Percentiles rank a stretch among this genome's conserved stretches.
phyloP scores from a whole-genome alignment of 768 basidiomycete genomes.

The Gloeopeniophorella convolvens region DNA sequence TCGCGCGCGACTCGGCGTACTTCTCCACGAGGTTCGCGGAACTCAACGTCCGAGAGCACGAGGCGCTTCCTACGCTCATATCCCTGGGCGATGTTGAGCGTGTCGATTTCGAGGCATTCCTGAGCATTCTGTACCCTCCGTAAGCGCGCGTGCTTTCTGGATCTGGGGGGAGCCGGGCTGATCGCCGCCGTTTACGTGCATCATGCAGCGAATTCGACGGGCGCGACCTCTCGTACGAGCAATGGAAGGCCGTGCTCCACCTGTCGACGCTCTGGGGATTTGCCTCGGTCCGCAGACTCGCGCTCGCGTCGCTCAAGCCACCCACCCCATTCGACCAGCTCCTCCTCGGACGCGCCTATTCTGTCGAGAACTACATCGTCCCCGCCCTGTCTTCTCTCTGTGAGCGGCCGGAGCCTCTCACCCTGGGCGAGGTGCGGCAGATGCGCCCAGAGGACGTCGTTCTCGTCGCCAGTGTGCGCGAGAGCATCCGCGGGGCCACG shows the following conservation, averaged over 20 bases:
- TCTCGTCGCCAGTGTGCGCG: constrained; percentile 8
- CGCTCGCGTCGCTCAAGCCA: not conserved
- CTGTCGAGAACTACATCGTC: constrained; percentile 3
- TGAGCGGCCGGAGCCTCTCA: not conserved
- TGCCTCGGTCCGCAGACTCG: constrained; percentile 23
- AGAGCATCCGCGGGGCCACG: not conserved
- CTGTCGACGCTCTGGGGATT: constrained; percentile 28
- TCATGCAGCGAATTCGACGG: too few species aligned
- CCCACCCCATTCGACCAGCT: constrained; percentile 10
- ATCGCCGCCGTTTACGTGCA: too few species aligned
- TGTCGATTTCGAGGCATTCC: constrained; percentile 13
- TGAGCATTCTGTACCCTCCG: constrained; percentile 11
- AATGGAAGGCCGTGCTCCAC: constrained; percentile 26
- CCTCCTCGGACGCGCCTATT: constrained; percentile 5
- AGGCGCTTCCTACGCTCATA: not conserved
- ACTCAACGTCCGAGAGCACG: constrained; percentile 1
- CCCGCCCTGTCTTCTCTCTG: constrained; percentile 11
- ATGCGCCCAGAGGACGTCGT: constrained; percentile 12
- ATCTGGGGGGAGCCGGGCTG: not conserved
- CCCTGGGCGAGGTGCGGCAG: constrained; percentile 3
- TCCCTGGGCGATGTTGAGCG: constrained; percentile 3
- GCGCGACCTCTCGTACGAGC: constrained; percentile 13
- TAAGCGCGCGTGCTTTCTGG: not conserved
- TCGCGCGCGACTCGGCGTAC: constrained; percentile 10
- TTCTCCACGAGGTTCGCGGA: constrained; percentile 6